Percentiles rank a stretch among this genome's conserved stretches.
These are phyloP conservation scores for Clitopilus hobsonii DNA, from an alignment of 768 basidiomycete species.

Conservation along the genomic window DNA sequence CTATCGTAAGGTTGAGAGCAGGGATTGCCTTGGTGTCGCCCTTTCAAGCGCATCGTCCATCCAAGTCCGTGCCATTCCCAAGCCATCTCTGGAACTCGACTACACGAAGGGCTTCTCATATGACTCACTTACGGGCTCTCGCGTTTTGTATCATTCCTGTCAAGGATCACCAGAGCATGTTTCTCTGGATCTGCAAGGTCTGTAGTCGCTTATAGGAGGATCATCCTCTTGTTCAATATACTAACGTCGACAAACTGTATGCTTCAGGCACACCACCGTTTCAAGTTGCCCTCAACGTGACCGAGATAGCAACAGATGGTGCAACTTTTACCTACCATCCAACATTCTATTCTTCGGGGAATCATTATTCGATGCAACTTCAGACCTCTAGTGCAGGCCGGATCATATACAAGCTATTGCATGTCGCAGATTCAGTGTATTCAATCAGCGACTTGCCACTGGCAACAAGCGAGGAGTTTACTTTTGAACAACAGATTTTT, in stretches of 20 bases:
- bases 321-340: conserved; percentile 66
- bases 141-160: conserved; percentile 71
- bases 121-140: conserved; percentile 61
- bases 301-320: conserved; percentile 55
- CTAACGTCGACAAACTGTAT: no score
- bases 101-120: conserved; percentile 46
- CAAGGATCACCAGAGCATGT: conserved; percentile 73
- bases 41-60: conserved; percentile 52
- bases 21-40: conserved; percentile 79
- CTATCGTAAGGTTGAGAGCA: conserved; percentile 64
- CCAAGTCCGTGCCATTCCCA: conserved; percentile 68
- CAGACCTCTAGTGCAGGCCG: conserved; percentile 70
- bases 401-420: conserved; percentile 82
- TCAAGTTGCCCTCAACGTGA: conserved; percentile 83
- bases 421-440: conserved; percentile 78
- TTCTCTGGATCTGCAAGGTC: conserved; percentile 74
- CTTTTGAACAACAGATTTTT: conserved; percentile 81
- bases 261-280: conserved; percentile 77
- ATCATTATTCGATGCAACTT: conserved; percentile 71
- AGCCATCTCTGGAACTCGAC: conserved; percentile 66
- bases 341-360: conserved; percentile 75
- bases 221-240: no score
- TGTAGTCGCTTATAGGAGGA: background rate
- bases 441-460: conserved; percentile 62
- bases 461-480: conserved; percentile 44